Base-by-base conservation (phyloP, 108 stramenopile species). In the Bacterosira constricta region DNA sequence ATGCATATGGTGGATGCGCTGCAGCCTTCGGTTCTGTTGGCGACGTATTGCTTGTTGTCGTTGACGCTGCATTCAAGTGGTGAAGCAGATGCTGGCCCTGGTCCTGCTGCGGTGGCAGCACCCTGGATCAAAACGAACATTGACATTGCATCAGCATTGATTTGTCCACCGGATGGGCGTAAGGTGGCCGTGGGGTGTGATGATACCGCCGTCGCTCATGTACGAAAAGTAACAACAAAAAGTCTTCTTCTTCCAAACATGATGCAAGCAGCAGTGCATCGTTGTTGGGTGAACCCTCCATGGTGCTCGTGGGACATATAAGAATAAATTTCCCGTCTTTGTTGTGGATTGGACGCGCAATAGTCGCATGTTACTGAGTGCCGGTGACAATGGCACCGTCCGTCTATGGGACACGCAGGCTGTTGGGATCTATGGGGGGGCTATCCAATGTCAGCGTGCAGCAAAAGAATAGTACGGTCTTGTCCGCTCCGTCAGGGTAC, bases 401-500 rank as follows among this genome's bases (percentile, higher is more conserved):
- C 76, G 93, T 11, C 66, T 96, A 37, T 96, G 96, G 96, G 96
- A 96, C 72, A 92, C 93, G 1, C 64, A 80, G 71, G 87, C 90
- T 2, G 84, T 88, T 20, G 93, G 92, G 13, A 76, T 90, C 1
- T 90, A 81, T 76, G 94, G 94, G 35, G n/a, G 57, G 70, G 37
- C 58, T 88, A 31, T 66, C 75, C 2, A 78, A 46, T 63, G 69
- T 75, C 42, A 63, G 23, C 35, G 64, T 50, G 61, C 54, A 65
- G 69, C 60, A 61, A 69, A 73, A 72, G 46, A 71, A 71, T 31
- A 34, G 20, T 29, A 89, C 89, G 11, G 90, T 91, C 1, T 64
- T 87, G 8, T 90, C 89, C 57, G 81, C 93, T 27, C 91, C 97
- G 3, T 86, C 75, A 25, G 99, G 99, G n/a, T 96, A 98, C 77